Percentiles rank a stretch among this genome's conserved stretches.
Evolutionary conservation across 352 stramenopile species (phyloP).

Genomic region (Pilasporangium apinafurcum): DNA sequence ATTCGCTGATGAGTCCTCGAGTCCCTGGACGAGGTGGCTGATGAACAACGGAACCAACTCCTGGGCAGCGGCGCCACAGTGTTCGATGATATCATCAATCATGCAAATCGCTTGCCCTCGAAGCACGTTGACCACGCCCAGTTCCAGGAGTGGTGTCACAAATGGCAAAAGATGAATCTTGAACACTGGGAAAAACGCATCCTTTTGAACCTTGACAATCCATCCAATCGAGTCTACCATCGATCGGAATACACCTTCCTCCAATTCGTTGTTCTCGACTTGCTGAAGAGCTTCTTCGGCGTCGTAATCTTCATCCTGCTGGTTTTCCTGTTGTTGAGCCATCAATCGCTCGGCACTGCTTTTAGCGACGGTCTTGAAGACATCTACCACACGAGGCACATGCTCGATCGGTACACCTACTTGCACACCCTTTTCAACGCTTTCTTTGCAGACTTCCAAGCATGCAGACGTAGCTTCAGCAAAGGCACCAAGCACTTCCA

Average conservation of each 20-base stretch:
- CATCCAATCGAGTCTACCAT: constrained; percentile 84
- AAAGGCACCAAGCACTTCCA: constrained; percentile 71
- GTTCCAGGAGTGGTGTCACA: constrained; percentile 61
- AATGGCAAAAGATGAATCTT: constrained; percentile 59
- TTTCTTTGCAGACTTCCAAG: constrained; percentile 80
- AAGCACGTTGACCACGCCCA: constrained; percentile 47
- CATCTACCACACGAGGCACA: constrained; percentile 57
- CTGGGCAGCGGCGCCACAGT: constrained; percentile 60
- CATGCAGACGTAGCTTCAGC: constrained; percentile 68
- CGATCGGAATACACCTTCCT: constrained; percentile 71
- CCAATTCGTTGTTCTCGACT: constrained; percentile 60
- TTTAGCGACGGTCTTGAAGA: constrained; percentile 61
- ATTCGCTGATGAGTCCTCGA: constrained; percentile 56
- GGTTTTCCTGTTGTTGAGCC: constrained; percentile 50
- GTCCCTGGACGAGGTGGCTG: constrained; percentile 57
- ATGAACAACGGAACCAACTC: constrained; percentile 75
- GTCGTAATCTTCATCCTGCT: constrained; percentile 78
- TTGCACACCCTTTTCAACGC: constrained; percentile 58
- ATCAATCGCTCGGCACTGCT: constrained; percentile 61
- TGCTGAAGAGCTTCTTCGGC: constrained; percentile 68
- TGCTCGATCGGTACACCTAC: constrained; percentile 66
- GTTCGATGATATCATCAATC: constrained; percentile 85
- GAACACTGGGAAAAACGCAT: constrained; percentile 74
- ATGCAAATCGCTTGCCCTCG: constrained; percentile 84
- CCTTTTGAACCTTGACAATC: constrained; percentile 79